Conservation (phyloP, 208 protist species). For the Acanthamoeba royreba region DNA sequence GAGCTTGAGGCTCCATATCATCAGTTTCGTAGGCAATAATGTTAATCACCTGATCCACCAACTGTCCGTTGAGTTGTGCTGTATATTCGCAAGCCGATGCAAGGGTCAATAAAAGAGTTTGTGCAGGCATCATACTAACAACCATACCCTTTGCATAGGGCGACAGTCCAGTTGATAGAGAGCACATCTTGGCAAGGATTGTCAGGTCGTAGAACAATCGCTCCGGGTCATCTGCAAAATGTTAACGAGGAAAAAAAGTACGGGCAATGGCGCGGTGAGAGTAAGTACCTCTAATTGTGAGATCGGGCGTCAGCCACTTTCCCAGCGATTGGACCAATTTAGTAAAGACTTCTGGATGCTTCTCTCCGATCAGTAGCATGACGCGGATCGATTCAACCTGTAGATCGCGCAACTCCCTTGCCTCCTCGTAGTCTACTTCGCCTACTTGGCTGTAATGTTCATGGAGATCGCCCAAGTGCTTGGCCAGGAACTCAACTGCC, state of each 20-base stretch:
- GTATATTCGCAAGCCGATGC: not conserved
- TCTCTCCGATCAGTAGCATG: not conserved
- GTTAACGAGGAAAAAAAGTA: not conserved
- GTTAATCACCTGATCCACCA: not conserved
- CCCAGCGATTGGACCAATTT: not conserved
- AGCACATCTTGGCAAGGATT: not conserved
- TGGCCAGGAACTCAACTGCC: too few species aligned
- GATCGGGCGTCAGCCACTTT: not conserved
- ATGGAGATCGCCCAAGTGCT: too few species aligned
- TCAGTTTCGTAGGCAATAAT: not conserved
- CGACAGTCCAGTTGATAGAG: not conserved
- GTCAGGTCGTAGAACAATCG: not conserved
- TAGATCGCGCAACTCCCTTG: not conserved
- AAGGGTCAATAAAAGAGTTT: too few species aligned
- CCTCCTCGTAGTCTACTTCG: not conserved
- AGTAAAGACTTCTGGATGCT: not conserved
- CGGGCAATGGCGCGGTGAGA: not conserved
- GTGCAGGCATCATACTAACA: too few species aligned
- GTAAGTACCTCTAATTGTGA: not conserved
- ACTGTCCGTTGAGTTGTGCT: not conserved
- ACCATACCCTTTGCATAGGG: not conserved
- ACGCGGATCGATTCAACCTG: not conserved
- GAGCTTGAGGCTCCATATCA: not conserved
- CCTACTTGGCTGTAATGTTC: too few species aligned
- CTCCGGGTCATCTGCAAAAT: not conserved